Evolutionary conservation across 192 early-diverging fungal species (phyloP), one percentile per base, ranked within the genome.

Genomic region (Paraglomus occultum): DNA sequence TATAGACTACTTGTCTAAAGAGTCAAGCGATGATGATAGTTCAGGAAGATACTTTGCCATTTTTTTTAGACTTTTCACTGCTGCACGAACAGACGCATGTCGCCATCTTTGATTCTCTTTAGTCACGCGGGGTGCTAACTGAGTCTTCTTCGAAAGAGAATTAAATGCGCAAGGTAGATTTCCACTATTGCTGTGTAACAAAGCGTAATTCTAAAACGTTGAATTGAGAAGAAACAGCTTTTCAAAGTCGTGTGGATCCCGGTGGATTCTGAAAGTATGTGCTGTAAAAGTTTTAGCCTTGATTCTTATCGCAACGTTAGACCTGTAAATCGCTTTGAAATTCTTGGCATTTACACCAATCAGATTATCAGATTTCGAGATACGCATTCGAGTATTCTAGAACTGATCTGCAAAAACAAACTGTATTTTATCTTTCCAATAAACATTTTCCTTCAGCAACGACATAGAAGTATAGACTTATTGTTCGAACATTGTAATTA

Each of bases 201-300:
- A 57, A 20, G 54, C 20, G 54, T 11, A 57, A 11, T 17, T 11
- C 54, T 17, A 57, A 17, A 57, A 22, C 50, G 12, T 55, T 10
- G 38, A 57, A 57, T 57, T 57, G 20, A 57, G 50, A 51, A 57
- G 15, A 17, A 57, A 22, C 54, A 1, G 54, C 54, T 57, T 57
- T 57, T 11, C 54, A 57, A 57, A 57, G 54, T 57, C 20, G 54
- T 7, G 38, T 11, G 54, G 54, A 57, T 57, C 31, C 53, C 53
- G 8, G 17, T 7, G 53, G 53, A 55, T 55, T 55, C 54, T 57
- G 15, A 57, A 57, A 57, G 54, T 57, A 57, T 57, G 38, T 57
- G 38, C 54, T 57, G 54, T 57, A 20, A 57, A 57, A 57, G 54
- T 57, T 1, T 57, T 57, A 57, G 54, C 54, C 48, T 55, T 55